A percentile compares a stretch with the other conserved stretches of the same genome.
Conservation (phyloP, 202 grass and related monocot genomes). For the Zizania palustris region DNA sequence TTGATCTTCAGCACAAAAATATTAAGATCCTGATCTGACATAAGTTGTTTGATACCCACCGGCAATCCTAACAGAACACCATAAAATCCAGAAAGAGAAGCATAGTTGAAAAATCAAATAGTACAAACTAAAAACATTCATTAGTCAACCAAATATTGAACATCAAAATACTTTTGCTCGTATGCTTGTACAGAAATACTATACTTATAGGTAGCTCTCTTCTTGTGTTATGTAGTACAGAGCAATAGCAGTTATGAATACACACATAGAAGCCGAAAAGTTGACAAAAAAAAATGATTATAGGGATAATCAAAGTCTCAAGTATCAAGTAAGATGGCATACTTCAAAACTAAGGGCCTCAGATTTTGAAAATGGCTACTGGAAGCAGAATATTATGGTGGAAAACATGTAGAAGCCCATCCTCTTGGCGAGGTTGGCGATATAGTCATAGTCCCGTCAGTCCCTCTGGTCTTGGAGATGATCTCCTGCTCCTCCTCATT, state of each 20-base stretch:
- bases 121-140: constrained; percentile 32
- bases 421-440: constrained; percentile 79
- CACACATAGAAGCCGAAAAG: constrained; percentile 72
- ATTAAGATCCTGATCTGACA: constrained; percentile 87
- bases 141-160: constrained; percentile 2
- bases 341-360: not conserved
- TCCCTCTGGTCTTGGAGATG: constrained; percentile 88
- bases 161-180: constrained; percentile 20
- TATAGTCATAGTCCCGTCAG: constrained; percentile 83
- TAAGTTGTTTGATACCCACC: constrained; percentile 89
- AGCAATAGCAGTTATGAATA: constrained; percentile 81
- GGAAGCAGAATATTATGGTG: not conserved
- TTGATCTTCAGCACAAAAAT: constrained; percentile 81
- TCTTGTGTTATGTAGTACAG: constrained; percentile 79
- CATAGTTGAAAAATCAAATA: constrained; percentile 64
- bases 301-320: not conserved
- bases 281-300: constrained; percentile 73
- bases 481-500: constrained; percentile 87
- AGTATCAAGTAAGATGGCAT: not conserved
- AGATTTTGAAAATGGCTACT: too few relatives aligned
- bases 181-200: constrained; percentile 24
- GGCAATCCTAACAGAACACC: constrained; percentile 87
- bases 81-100: constrained; percentile 91
- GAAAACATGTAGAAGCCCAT: constrained; percentile 85
- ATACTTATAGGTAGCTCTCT: constrained; percentile 93